Percentiles rank a stretch among this genome's conserved stretches.
phyloP scores from a whole-genome alignment of 78 protist species.

The Anaeramoeba flamelloides region DNA sequence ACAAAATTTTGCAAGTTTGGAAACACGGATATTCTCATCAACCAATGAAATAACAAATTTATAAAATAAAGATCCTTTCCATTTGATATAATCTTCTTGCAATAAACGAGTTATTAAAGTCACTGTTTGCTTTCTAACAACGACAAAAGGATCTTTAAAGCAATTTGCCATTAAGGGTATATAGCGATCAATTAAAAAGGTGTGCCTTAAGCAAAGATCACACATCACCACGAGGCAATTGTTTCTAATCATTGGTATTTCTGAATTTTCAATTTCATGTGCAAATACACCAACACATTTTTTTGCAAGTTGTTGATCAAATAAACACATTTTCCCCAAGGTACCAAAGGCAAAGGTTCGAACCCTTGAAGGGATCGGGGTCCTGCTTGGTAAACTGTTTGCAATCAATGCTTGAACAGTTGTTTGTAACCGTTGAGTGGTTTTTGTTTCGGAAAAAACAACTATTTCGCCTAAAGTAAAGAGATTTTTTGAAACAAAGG shows the following conservation, averaged over 20 bases:
- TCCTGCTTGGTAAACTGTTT: too few species aligned
- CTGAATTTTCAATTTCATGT: background rate
- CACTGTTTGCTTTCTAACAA: conserved; percentile 5
- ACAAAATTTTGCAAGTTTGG: background rate
- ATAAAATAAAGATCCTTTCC: conserved; percentile 8
- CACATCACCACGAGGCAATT: background rate
- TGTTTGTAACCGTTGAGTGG: too few species aligned
- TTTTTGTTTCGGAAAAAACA: too few species aligned
- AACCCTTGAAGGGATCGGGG: too few species aligned
- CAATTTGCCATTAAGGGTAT: background rate
- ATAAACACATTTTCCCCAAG: conserved; percentile 8
- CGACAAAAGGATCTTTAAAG: background rate
- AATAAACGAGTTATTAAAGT: background rate
- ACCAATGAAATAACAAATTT: background rate
- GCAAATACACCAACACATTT: background rate
- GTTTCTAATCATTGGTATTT: background rate
- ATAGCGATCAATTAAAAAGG: conserved; percentile 7
- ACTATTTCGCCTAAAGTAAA: too few species aligned
- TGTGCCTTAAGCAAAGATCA: conserved; percentile 13
- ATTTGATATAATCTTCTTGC: conserved; percentile 9
- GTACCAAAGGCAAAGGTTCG: background rate
- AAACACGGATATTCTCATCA: background rate
- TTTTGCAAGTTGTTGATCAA: conserved; percentile 1
- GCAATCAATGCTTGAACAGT: too few species aligned
- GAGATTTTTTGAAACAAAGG: too few species aligned